phyloP scores from a whole-genome alignment of 306 rosid species.

The Sindora glabra region DNA sequence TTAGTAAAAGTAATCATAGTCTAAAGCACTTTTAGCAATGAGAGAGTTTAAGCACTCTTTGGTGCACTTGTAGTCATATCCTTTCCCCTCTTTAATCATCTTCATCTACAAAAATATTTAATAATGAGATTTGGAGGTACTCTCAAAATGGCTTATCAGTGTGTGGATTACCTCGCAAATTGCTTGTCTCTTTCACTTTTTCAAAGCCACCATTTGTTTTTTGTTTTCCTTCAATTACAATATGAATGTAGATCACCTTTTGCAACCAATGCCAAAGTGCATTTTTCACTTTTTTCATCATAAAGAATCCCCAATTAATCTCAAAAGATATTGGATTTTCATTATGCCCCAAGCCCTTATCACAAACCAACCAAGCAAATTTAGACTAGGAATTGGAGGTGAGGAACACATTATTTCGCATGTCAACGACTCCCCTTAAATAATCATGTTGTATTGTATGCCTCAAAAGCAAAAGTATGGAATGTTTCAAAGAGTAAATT shows the following conservation, averaged over 20 bases:
- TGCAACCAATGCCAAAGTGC: slow-evolving; percentile 20
- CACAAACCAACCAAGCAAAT: slow-evolving; percentile 22
- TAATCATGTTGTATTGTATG: neutral
- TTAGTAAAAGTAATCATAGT: neutral
- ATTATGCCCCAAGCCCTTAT: slow-evolving; percentile 21
- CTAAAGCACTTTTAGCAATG: slow-evolving; percentile 9
- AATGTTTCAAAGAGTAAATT: too few species aligned
- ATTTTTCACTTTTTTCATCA: slow-evolving; percentile 9
- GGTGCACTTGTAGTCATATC: slow-evolving; percentile 18
- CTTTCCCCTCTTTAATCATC: slow-evolving; percentile 33
- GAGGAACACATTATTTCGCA: neutral
- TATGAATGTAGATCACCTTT: slow-evolving; percentile 25
- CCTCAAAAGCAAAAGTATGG: slow-evolving; percentile 21
- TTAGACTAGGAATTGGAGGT: neutral
- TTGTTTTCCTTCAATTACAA: slow-evolving; percentile 7
- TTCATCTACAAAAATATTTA: neutral
- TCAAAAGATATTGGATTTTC: slow-evolving; percentile 5
- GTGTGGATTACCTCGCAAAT: slow-evolving; percentile 5
- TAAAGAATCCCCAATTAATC: slow-evolving; percentile 17
- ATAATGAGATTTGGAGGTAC: slow-evolving; percentile 8
- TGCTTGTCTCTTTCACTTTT: slow-evolving; percentile 5
- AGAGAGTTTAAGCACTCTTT: slow-evolving; percentile 10
- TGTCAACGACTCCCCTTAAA: neutral
- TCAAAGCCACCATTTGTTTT: neutral
- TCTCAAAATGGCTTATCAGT: neutral